A percentile compares a stretch with the other conserved stretches of the same genome.
These are phyloP conservation scores for Trichomonascus vanleenenianus DNA, from an alignment of 805 yeast genomes.

Conservation along the genomic window DNA sequence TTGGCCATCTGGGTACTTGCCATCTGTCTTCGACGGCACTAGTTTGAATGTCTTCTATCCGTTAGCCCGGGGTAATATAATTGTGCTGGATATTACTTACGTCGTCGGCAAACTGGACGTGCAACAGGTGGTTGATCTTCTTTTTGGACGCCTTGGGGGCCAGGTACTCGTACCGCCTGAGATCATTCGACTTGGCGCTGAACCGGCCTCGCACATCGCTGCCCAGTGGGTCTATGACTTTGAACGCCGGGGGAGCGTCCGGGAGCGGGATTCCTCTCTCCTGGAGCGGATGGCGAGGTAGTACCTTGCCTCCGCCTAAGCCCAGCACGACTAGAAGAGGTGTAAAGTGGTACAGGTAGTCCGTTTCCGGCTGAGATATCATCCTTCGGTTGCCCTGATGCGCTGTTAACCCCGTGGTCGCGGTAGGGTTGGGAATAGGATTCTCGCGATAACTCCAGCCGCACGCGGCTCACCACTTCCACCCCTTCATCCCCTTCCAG, in stretches of 20 bases:
- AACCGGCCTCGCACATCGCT: slow-evolving; percentile 11
- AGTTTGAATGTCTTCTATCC: neutral
- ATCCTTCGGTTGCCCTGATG: no score
- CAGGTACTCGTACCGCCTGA: slow-evolving; percentile 13
- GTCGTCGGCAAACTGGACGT: slow-evolving; percentile 12
- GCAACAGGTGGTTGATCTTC: slow-evolving; percentile 13
- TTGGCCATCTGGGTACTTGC: slow-evolving; percentile 8
- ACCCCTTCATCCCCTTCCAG: no score
- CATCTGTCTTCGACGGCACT: slow-evolving; percentile 7
- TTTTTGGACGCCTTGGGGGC: slow-evolving; percentile 13
- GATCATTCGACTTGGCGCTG: slow-evolving; percentile 11
- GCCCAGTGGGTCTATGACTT: slow-evolving; percentile 5
- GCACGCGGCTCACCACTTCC: no score
- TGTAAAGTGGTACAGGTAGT: slow-evolving; percentile 11
- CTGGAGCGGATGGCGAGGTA: slow-evolving; percentile 9
- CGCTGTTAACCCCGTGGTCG: no score
- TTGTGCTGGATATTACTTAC: slow-evolving; percentile 5
- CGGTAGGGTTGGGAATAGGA: no score
- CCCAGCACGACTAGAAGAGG: slow-evolving; percentile 16
- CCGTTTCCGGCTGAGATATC: neutral
- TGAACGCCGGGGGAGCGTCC: neutral
- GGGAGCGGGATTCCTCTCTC: slow-evolving; percentile 9
- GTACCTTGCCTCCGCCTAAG: slow-evolving; percentile 3
- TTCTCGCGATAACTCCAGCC: no score
- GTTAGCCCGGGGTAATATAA: neutral